Evolutionary conservation across 148 eudicot species (phyloP).

Genomic region (Persicaria tinctoria): DNA sequence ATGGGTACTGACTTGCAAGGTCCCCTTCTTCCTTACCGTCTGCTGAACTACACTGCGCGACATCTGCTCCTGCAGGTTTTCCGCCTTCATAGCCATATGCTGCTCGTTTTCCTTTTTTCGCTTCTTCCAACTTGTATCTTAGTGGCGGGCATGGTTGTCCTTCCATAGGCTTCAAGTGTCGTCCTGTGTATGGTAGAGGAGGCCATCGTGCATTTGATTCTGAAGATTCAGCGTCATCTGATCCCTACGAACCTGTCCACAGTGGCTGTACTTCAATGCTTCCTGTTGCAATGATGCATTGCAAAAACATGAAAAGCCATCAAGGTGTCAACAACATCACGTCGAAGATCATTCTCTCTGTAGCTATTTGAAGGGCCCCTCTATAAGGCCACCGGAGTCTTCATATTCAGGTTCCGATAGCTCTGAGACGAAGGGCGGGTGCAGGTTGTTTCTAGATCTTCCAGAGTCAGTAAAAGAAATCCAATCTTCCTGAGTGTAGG

Average conservation of each 20-base stretch:
- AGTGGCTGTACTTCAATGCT: background rate
- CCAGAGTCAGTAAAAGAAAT: slow-evolving; percentile 13
- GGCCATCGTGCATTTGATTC: background rate
- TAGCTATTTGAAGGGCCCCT: background rate
- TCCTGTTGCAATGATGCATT: background rate
- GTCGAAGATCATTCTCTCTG: too few species aligned
- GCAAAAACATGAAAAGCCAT: too few species aligned
- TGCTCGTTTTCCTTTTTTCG: background rate
- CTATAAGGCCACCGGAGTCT: background rate
- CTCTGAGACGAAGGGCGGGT: background rate
- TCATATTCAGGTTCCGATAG: background rate
- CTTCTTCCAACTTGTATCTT: background rate
- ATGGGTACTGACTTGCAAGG: background rate
- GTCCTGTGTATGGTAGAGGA: background rate
- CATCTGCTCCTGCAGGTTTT: background rate
- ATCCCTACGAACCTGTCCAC: background rate
- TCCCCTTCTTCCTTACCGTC: background rate
- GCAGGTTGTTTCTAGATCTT: background rate
- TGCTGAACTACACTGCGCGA: background rate
- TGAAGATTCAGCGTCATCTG: background rate
- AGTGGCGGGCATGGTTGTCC: slow-evolving; percentile 4
- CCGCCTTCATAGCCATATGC: background rate
- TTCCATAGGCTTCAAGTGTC: background rate
- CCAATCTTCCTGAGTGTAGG: slow-evolving; percentile 57
- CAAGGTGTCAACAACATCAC: too few species aligned